Evolutionary conservation across 495 filamentous ascomycete genomes (phyloP).

Genomic region (Penicillium odoratum): DNA sequence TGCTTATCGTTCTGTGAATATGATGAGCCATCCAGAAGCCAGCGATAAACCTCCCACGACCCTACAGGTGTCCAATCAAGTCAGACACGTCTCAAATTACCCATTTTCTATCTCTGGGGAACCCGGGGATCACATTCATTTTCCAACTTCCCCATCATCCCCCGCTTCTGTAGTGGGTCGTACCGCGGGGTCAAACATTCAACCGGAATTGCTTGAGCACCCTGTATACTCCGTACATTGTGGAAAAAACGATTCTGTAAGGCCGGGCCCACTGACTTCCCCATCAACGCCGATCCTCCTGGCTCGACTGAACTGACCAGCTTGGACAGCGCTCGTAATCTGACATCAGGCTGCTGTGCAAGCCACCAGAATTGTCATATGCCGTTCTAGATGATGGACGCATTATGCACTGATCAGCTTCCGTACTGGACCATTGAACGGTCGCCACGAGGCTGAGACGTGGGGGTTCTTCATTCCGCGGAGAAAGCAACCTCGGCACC

Average conservation of each 20-base stretch:
- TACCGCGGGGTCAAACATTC: slow-evolving; percentile 22
- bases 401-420: slow-evolving; percentile 9
- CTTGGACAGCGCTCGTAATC: slow-evolving; percentile 1
- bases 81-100: slow-evolving; percentile 6
- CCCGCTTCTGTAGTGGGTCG: slow-evolving; percentile 28
- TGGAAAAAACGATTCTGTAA: not conserved
- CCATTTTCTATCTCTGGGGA: not conserved
- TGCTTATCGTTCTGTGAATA: slow-evolving; percentile 5
- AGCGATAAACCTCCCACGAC: slow-evolving; percentile 19
- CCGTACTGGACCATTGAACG: slow-evolving; percentile 27
- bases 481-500: slow-evolving; percentile 21
- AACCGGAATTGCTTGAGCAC: not conserved
- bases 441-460: slow-evolving; percentile 32
- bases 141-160: slow-evolving; percentile 7
- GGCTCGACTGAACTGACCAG: not conserved
- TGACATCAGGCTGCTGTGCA: not conserved
- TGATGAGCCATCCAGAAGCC: slow-evolving; percentile 26
- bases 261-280: not conserved
- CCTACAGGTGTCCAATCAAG: slow-evolving; percentile 22
- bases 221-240: slow-evolving; percentile 3
- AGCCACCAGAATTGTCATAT: slow-evolving; percentile 3
- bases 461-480: slow-evolving; percentile 20
- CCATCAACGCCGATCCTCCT: not conserved
- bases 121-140: not conserved
- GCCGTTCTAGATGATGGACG: slow-evolving; percentile 15